Evolutionary conservation across 2,329 filamentous ascomycete genomes (phyloP).

Genomic region (Colletotrichum filicis): DNA sequence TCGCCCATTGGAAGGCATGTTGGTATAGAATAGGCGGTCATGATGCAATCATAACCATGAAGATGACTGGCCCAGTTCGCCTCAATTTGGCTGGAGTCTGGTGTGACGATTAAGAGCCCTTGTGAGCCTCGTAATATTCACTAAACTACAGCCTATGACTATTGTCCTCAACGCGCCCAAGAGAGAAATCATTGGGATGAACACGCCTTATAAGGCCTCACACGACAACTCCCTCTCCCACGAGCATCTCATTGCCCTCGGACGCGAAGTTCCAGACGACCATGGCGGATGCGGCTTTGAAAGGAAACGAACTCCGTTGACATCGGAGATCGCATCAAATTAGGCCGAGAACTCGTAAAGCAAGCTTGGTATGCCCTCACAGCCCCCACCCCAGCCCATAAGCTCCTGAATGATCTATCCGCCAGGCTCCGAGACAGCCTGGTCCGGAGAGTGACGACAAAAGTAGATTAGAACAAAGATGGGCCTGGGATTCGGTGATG

Average conservation of each 20-base stretch:
- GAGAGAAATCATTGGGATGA: not conserved
- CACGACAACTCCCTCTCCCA: not conserved
- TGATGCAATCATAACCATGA: not conserved
- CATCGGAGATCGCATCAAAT: not conserved
- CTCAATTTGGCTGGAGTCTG: not conserved
- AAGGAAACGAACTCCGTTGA: not conserved
- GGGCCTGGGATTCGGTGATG: not conserved
- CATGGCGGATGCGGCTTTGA: not conserved
- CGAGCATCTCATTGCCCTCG: not conserved
- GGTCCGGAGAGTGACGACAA: slow-evolving; percentile 17
- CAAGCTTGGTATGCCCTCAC: not conserved
- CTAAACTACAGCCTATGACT: not conserved
- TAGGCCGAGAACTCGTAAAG: not conserved
- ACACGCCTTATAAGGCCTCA: not conserved
- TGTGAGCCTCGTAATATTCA: too few relatives aligned
- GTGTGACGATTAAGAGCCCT: not conserved
- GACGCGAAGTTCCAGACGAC: not conserved
- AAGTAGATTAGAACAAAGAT: slow-evolving; percentile 3
- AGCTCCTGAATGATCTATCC: not conserved
- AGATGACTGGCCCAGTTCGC: not conserved
- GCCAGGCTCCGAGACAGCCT: slow-evolving; percentile 12
- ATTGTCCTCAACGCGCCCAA: not conserved
- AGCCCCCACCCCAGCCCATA: not conserved
- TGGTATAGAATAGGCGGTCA: not conserved
- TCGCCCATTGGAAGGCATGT: not conserved